Percentiles rank a stretch among this genome's conserved stretches.
Evolutionary conservation across 1,284 basidiomycete genomes (phyloP).

Genomic region (Fomitopsis betulina): DNA sequence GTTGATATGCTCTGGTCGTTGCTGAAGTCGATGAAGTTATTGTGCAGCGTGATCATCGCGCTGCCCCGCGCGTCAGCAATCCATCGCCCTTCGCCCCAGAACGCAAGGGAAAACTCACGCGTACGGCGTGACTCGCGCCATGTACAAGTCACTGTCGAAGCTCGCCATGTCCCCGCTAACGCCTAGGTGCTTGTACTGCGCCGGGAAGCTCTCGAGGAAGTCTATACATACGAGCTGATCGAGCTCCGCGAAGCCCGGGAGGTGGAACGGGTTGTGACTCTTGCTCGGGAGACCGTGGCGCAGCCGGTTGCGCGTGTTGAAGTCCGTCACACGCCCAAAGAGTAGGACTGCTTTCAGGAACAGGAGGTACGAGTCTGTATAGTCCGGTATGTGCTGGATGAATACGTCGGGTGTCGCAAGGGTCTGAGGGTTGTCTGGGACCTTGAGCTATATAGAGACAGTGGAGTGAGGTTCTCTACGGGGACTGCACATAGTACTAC

Average conservation of each 20-base stretch:
- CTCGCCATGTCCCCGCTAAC: slow-evolving; percentile 51
- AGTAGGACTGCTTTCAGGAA: slow-evolving; percentile 78
- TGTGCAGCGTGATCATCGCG: slow-evolving; percentile 80
- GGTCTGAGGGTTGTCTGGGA: slow-evolving; percentile 70
- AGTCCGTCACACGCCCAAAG: slow-evolving; percentile 79
- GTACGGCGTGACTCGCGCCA: slow-evolving; percentile 79
- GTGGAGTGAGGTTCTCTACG: neutral
- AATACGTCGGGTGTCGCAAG: slow-evolving; percentile 59
- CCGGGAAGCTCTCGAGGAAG: slow-evolving; percentile 67
- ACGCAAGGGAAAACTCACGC: slow-evolving; percentile 48
- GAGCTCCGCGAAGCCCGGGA: slow-evolving; percentile 60
- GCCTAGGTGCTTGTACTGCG: slow-evolving; percentile 57
- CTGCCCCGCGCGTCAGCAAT: slow-evolving; percentile 32
- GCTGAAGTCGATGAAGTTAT: slow-evolving; percentile 71
- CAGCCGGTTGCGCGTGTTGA: slow-evolving; percentile 68
- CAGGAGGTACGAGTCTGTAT: slow-evolving; percentile 75
- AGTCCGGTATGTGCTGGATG: slow-evolving; percentile 62
- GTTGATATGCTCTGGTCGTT: slow-evolving; percentile 63
- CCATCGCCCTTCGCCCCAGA: neutral
- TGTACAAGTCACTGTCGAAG: slow-evolving; percentile 76
- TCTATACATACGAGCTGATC: slow-evolving; percentile 61
- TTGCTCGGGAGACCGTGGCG: slow-evolving; percentile 56
- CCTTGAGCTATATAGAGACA: slow-evolving; percentile 18
- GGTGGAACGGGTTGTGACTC: slow-evolving; percentile 61
- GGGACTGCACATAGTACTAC: slow-evolving; percentile 7